Conservation (phyloP, 495 filamentous ascomycete species). For the Hamigera avellanea region DNA sequence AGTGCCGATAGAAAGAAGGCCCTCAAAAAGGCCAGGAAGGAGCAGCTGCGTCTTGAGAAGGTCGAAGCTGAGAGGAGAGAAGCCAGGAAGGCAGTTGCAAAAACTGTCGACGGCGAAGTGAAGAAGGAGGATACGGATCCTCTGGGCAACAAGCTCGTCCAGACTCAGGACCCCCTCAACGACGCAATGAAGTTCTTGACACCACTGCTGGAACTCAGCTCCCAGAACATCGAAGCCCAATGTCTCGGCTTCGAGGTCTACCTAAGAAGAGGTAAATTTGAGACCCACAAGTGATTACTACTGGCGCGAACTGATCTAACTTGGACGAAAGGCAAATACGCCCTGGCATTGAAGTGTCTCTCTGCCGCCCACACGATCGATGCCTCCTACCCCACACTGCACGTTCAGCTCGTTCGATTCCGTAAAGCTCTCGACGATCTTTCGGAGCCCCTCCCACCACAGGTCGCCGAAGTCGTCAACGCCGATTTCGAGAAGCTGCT, state of each 20-base stretch:
- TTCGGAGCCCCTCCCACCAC: conserved; percentile 42
- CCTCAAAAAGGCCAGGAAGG: conserved; percentile 88
- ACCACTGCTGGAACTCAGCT: conserved; percentile 67
- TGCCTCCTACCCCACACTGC: conserved; percentile 58
- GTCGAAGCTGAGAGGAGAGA: conserved; percentile 70
- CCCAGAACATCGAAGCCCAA: conserved; percentile 75
- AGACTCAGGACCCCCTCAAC: conserved; percentile 70
- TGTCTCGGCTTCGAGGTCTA: conserved; percentile 83
- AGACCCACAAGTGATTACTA: background rate
- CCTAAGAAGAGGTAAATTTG: conserved; percentile 57
- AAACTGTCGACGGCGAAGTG: conserved; percentile 38
- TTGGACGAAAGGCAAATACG: conserved; percentile 59
- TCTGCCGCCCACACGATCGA: conserved; percentile 59
- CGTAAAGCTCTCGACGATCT: conserved; percentile 47
- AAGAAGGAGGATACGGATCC: conserved; percentile 87
- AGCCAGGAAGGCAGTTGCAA: conserved; percentile 35
- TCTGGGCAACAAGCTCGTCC: conserved; percentile 60
- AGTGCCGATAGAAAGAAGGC: conserved; percentile 80
- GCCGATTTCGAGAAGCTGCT: conserved; percentile 50
- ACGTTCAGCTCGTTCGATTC: conserved; percentile 65
- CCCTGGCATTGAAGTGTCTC: conserved; percentile 78
- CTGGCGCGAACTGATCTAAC: background rate
- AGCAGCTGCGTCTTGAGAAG: conserved; percentile 73
- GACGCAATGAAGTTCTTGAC: conserved; percentile 80
- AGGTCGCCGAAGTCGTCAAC: conserved; percentile 55